Conservation (phyloP, 768 basidiomycete genomes). For the Termitomyces sp. region DNA sequence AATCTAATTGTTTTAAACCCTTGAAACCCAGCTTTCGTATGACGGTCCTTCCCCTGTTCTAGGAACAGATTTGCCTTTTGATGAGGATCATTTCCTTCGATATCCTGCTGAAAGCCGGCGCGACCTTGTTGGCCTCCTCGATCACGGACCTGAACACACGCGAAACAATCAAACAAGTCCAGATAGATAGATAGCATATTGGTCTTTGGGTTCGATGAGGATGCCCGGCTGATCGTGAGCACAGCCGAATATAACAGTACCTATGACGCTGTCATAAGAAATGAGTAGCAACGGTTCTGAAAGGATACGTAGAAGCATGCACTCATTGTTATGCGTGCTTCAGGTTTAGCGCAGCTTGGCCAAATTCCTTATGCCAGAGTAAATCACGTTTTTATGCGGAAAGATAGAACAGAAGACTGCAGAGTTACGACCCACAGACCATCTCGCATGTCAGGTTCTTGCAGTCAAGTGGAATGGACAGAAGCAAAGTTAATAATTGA, state of each 20-base stretch:
- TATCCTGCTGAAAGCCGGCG: conserved; percentile 35
- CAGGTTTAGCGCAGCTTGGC: too few species aligned
- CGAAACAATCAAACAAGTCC: not conserved
- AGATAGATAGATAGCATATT: conserved; percentile 17
- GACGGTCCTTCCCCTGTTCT: conserved; percentile 42
- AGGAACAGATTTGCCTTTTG: conserved; percentile 33
- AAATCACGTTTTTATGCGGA: too few species aligned
- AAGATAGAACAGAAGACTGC: too few species aligned
- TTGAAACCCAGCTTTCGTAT: conserved; percentile 32
- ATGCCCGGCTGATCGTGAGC: conserved; percentile 23
- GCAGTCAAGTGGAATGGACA: too few species aligned
- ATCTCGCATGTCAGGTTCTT: too few species aligned
- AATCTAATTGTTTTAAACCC: conserved; percentile 34
- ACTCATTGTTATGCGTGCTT: too few species aligned
- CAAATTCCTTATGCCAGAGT: too few species aligned
- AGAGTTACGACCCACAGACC: too few species aligned
- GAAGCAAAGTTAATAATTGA: not conserved
- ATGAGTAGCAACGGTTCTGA: not conserved
- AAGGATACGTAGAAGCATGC: too few species aligned
- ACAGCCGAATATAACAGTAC: conserved; percentile 33
- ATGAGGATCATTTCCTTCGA: conserved; percentile 51
- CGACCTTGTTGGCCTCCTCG: conserved; percentile 35
- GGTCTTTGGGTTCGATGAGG: conserved; percentile 18
- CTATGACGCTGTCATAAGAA: conserved; percentile 6
- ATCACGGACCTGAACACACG: conserved; percentile 25